A percentile compares a stretch with the other conserved stretches of the same genome.
Evolutionary conservation across 179 eudicot genomes (phyloP).

Genomic region (Silene coronaria): DNA sequence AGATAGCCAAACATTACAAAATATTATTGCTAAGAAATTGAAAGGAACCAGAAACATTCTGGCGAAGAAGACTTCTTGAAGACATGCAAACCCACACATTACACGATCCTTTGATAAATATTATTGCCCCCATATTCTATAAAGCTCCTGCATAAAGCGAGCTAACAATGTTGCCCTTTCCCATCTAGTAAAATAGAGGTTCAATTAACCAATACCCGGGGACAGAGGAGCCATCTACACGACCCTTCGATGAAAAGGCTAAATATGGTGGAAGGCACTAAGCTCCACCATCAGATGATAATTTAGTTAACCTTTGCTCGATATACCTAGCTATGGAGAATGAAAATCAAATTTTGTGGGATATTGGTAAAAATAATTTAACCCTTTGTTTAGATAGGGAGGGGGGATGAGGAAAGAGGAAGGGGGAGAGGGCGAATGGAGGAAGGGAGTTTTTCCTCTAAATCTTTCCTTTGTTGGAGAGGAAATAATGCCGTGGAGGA

Average conservation of each 20-base stretch:
- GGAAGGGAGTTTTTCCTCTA: too few species aligned
- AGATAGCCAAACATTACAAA: slow-evolving; percentile 9
- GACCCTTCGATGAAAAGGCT: background rate
- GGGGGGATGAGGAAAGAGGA: too few species aligned
- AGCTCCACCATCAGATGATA: background rate
- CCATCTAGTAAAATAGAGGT: background rate
- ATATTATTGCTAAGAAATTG: background rate
- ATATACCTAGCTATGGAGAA: background rate
- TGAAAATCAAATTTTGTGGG: background rate
- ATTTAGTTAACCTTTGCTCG: background rate
- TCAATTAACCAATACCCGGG: background rate
- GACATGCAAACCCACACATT: background rate
- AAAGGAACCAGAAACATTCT: background rate
- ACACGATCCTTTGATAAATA: background rate
- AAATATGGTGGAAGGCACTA: background rate
- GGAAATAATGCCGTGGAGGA: too few species aligned
- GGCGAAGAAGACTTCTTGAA: background rate
- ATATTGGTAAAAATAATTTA: background rate
- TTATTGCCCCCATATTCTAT: background rate
- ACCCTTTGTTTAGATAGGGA: too few species aligned
- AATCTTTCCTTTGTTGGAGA: too few species aligned
- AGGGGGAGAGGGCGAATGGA: too few species aligned
- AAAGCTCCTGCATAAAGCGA: background rate
- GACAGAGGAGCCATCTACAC: background rate
- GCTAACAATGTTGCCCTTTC: background rate